Percentiles rank a stretch among this genome's conserved stretches.
Evolutionary conservation across 2,329 filamentous ascomycete genomes (phyloP).

Genomic region (Fonsecaea nubica): DNA sequence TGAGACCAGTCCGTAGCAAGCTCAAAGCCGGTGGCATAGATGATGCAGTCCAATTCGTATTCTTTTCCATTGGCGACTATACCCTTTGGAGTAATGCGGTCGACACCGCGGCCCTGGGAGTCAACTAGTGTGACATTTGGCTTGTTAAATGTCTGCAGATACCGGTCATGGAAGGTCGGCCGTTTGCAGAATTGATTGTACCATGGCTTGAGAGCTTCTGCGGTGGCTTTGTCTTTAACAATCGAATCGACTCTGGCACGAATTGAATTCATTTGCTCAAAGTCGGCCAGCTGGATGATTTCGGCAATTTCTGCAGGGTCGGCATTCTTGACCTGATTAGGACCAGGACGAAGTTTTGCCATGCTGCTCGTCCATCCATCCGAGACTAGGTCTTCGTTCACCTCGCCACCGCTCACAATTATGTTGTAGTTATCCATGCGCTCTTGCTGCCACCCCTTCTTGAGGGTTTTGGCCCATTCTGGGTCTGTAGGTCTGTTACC

Average conservation of each 20-base stretch:
- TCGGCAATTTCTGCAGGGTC: slow-evolving; percentile 13
- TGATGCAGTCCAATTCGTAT: slow-evolving; percentile 57
- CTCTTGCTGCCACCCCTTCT: slow-evolving; percentile 42
- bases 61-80: slow-evolving; percentile 57
- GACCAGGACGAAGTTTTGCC: slow-evolving; percentile 21
- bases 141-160: slow-evolving; percentile 65
- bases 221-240: slow-evolving; percentile 61
- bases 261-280: slow-evolving; percentile 34
- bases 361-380: slow-evolving; percentile 42
- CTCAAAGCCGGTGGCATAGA: slow-evolving; percentile 56
- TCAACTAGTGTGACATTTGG: slow-evolving; percentile 66
- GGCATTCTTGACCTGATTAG: background rate
- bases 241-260: slow-evolving; percentile 55
- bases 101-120: slow-evolving; percentile 62
- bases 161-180: slow-evolving; percentile 67
- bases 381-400: slow-evolving; percentile 39
- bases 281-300: slow-evolving; percentile 31
- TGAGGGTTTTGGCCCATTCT: slow-evolving; percentile 17
- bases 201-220: slow-evolving; percentile 63
- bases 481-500: slow-evolving; percentile 31
- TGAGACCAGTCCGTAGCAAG: slow-evolving; percentile 30
- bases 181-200: slow-evolving; percentile 70
- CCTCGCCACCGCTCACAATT: slow-evolving; percentile 35
- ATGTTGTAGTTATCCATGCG: slow-evolving; percentile 44
- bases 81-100: slow-evolving; percentile 54